A percentile compares a stretch with the other conserved stretches of the same genome.
Evolutionary conservation across 305 asterid genomes (phyloP).

Genomic region (Fraxinus sp.): DNA sequence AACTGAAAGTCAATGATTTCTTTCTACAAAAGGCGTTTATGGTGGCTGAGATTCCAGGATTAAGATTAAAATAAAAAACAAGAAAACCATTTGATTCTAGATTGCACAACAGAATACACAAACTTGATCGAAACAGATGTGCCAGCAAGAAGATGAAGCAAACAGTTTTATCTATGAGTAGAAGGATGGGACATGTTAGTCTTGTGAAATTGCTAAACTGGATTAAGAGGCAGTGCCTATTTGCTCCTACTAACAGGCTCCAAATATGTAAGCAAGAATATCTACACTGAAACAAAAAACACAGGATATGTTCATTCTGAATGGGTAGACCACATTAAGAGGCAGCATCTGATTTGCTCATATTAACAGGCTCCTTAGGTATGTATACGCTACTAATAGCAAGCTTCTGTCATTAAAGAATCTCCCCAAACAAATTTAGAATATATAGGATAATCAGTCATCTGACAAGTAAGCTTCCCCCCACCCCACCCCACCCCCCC

Average conservation of each 20-base stretch:
- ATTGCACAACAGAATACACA: not conserved
- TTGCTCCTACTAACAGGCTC: not conserved
- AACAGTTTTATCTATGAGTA: not conserved
- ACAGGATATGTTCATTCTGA: not conserved
- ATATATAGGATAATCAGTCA: conserved; percentile 1
- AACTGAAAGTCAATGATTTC: not conserved
- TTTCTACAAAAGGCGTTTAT: not conserved
- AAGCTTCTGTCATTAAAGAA: not conserved
- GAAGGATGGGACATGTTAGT: not conserved
- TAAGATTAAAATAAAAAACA: not conserved
- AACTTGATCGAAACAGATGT: not conserved
- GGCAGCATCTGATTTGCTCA: not conserved
- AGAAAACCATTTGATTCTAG: not conserved
- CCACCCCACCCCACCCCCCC: no score
- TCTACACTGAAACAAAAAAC: not conserved
- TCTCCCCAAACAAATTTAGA: conserved; percentile 8
- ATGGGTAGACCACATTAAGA: conserved; percentile 2
- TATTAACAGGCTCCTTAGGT: not conserved
- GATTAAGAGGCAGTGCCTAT: not conserved
- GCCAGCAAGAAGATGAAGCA: not conserved
- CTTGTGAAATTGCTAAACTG: not conserved
- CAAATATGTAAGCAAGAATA: not conserved
- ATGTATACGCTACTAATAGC: not conserved
- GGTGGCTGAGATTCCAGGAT: not conserved
- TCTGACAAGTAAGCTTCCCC: not conserved